Evolutionary conservation across 2,329 filamentous ascomycete genomes (phyloP).

Genomic region (Botryotinia convoluta): DNA sequence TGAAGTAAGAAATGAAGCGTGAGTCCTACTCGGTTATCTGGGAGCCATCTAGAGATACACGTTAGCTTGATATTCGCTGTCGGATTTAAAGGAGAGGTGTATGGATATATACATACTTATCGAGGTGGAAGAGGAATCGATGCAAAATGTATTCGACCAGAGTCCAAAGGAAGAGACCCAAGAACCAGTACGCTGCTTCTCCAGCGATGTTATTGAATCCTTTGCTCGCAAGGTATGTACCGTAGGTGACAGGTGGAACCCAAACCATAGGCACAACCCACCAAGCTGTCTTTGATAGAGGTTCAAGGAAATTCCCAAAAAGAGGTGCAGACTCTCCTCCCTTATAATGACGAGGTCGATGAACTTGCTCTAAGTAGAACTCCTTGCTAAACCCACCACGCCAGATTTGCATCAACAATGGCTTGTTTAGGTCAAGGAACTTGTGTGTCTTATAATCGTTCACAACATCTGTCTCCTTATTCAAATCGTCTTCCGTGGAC

Average conservation of each 20-base stretch:
- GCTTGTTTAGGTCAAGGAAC: constrained; percentile 84
- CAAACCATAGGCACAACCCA: constrained; percentile 82
- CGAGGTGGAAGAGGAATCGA: constrained; percentile 89
- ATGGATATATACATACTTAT: constrained; percentile 61
- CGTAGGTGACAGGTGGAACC: constrained; percentile 77
- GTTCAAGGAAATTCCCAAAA: constrained; percentile 98
- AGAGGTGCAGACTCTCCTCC: constrained; percentile 88
- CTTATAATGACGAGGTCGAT: constrained; percentile 92
- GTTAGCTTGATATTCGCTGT: constrained; percentile 34
- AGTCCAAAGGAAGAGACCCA: constrained; percentile 80
- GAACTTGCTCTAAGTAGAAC: constrained; percentile 97
- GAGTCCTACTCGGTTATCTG: constrained; percentile 84
- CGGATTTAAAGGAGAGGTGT: background rate
- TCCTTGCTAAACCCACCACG: constrained; percentile 82
- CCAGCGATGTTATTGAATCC: constrained; percentile 53
- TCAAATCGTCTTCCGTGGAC: constrained; percentile 83
- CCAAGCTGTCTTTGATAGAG: constrained; percentile 93
- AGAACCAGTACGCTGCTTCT: constrained; percentile 60
- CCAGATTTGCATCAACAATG: constrained; percentile 86
- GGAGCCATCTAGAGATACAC: constrained; percentile 63
- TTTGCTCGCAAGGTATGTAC: constrained; percentile 60
- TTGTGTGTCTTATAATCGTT: constrained; percentile 86
- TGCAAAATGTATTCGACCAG: constrained; percentile 87
- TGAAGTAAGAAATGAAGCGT: constrained; percentile 92
- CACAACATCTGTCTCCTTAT: constrained; percentile 73